These are phyloP conservation scores for Micromonas pusilla DNA, from an alignment of 139 green algal species.

Conservation along the genomic window DNA sequence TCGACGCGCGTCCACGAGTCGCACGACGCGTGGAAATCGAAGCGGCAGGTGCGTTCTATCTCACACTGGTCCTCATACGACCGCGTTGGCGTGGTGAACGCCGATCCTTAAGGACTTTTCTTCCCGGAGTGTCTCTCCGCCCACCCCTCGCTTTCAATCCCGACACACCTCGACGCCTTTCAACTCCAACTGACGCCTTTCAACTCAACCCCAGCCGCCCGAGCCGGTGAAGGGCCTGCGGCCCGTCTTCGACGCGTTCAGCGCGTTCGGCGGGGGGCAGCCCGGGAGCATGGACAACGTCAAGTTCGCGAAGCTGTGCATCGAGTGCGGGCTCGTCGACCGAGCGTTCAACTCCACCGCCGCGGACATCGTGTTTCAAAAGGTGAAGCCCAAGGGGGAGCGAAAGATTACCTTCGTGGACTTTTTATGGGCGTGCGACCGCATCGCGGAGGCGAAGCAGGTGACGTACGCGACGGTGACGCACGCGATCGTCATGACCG, in stretches of 20 bases:
- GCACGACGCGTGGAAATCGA: too few species aligned
- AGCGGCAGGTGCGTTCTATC: too few species aligned
- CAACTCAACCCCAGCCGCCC: too few species aligned
- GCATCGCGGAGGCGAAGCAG: background rate
- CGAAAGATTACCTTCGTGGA: slow-evolving; percentile 3
- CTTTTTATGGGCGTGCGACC: background rate
- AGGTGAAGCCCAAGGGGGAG: slow-evolving; percentile 44
- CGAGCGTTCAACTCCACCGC: slow-evolving; percentile 37
- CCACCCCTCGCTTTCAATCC: too few species aligned
- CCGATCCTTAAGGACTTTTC: too few species aligned
- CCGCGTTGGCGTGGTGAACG: too few species aligned
- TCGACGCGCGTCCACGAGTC: too few species aligned
- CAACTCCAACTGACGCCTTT: too few species aligned
- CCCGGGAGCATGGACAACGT: background rate
- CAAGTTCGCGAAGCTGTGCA: slow-evolving; percentile 27
- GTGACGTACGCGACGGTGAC: background rate
- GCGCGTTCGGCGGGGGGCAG: background rate
- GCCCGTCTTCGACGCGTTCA: background rate
- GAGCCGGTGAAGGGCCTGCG: background rate
- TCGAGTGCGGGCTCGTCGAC: slow-evolving; percentile 51
- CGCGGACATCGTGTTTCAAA: slow-evolving; percentile 57
- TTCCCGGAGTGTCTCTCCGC: too few species aligned
- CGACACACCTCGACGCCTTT: too few species aligned
- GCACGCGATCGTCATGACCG: background rate
- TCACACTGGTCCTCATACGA: background rate